phyloP scores from a whole-genome alignment of 1,139 yeast species.

The Hyphopichia khmerensis region DNA sequence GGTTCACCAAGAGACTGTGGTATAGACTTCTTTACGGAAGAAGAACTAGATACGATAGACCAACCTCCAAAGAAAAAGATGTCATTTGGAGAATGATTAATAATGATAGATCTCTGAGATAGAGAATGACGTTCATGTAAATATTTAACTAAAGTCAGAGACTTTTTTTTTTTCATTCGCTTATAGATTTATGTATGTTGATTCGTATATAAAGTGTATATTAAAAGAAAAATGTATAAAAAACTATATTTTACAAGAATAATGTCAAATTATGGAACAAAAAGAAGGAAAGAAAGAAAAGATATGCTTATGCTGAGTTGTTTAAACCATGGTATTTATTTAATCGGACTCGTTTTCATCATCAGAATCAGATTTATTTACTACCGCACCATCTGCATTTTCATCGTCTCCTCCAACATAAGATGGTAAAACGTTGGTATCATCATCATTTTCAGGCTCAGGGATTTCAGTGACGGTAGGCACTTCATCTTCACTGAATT shows the following conservation, averaged over 20 bases:
- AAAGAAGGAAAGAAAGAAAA: neutral
- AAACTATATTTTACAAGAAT: neutral
- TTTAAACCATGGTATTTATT: neutral
- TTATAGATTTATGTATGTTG: neutral
- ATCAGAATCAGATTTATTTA: slow-evolving; percentile 31
- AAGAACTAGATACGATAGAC: slow-evolving; percentile 30
- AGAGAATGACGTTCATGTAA: neutral
- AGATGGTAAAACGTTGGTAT: slow-evolving; percentile 9
- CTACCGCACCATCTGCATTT: slow-evolving; percentile 27
- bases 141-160: neutral
- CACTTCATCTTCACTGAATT: slow-evolving; percentile 37
- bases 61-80: slow-evolving; percentile 51
- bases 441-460: slow-evolving; percentile 15
- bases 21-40: slow-evolving; percentile 28
- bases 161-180: neutral
- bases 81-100: slow-evolving; percentile 75
- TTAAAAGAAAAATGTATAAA: neutral
- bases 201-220: neutral
- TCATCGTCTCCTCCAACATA: slow-evolving; percentile 15
- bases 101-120: slow-evolving; percentile 42
- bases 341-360: slow-evolving; percentile 26
- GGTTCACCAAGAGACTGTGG: slow-evolving; percentile 9
- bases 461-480: slow-evolving; percentile 22
- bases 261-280: neutral
- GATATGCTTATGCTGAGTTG: neutral